Percentiles rank a stretch among this genome's conserved stretches.
phyloP scores from a whole-genome alignment of 176 grass and related monocot genomes.

The Raddia distichophylla region DNA sequence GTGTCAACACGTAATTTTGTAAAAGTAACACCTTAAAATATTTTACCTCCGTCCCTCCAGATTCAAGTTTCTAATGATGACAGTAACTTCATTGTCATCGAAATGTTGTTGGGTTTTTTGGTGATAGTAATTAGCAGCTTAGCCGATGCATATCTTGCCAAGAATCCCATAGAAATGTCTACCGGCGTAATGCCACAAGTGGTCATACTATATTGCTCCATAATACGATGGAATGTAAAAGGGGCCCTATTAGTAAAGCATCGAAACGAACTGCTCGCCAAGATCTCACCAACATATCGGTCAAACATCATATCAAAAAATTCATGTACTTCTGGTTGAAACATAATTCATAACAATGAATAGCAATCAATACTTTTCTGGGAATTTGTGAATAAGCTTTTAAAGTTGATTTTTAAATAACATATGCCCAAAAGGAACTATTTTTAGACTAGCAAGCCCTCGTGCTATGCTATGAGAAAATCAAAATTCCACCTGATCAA shows the following conservation, averaged over 20 bases:
- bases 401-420: too few relatives aligned
- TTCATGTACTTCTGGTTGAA: not conserved
- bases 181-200: not conserved
- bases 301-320: conserved; percentile 33
- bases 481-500: too few relatives aligned
- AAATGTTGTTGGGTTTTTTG: not conserved
- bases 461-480: too few relatives aligned
- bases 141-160: not conserved
- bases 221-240: conserved; percentile 21
- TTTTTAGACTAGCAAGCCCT: too few relatives aligned
- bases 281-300: conserved; percentile 27
- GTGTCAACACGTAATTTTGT: not conserved
- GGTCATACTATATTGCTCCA: not conserved
- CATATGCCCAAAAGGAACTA: not conserved
- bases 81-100: not conserved
- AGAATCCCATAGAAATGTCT: not conserved
- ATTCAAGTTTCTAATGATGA: not conserved
- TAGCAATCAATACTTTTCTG: not conserved
- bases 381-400: not conserved
- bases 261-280: conserved; percentile 21
- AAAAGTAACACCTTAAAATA: not conserved
- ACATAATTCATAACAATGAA: not conserved
- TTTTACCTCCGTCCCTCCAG: not conserved
- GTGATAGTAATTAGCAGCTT: not conserved
- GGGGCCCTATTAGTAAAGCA: conserved; percentile 26